phyloP scores from a whole-genome alignment of 106 monocot genomes.

The Hemerocallis citrina region DNA sequence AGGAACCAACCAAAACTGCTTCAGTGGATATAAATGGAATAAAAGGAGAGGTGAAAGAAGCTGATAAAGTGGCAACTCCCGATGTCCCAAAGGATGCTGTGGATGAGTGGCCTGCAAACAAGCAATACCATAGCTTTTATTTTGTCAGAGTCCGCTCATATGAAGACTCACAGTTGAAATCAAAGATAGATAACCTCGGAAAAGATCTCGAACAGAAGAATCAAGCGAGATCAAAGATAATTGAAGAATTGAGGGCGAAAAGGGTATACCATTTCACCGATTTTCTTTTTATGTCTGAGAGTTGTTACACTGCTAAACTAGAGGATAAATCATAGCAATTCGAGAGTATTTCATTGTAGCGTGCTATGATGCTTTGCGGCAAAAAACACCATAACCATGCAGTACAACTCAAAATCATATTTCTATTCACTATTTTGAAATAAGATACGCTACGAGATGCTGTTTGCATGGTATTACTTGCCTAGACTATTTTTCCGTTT shows the following conservation, averaged over 20 bases:
- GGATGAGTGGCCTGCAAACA: constrained; percentile 71
- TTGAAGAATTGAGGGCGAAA: constrained; percentile 48
- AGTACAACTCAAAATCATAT: too few relatives aligned
- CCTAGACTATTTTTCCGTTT: too few relatives aligned
- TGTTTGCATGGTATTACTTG: too few relatives aligned
- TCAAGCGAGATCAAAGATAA: constrained; percentile 32
- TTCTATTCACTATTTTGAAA: too few relatives aligned
- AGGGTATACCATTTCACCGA: constrained; percentile 14
- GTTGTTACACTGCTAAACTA: too few relatives aligned
- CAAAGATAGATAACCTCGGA: constrained; percentile 55
- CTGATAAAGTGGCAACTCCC: neutral
- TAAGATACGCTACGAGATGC: too few relatives aligned
- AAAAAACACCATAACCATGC: too few relatives aligned
- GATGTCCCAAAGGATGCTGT: constrained; percentile 59
- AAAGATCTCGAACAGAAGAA: constrained; percentile 46
- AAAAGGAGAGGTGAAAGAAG: constrained; percentile 23
- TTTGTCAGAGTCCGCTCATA: constrained; percentile 39
- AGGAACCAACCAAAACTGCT: constrained; percentile 31
- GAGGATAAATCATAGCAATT: too few relatives aligned
- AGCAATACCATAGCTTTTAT: constrained; percentile 55
- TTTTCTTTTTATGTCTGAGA: too few relatives aligned
- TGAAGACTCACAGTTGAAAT: constrained; percentile 70
- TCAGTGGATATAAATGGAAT: constrained; percentile 17
- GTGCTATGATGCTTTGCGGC: too few relatives aligned
- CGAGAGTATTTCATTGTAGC: too few relatives aligned